Percentiles rank a stretch among this genome's conserved stretches.
Evolutionary conservation across 1,284 basidiomycete species (phyloP).

Genomic region (Leccinum proximum): DNA sequence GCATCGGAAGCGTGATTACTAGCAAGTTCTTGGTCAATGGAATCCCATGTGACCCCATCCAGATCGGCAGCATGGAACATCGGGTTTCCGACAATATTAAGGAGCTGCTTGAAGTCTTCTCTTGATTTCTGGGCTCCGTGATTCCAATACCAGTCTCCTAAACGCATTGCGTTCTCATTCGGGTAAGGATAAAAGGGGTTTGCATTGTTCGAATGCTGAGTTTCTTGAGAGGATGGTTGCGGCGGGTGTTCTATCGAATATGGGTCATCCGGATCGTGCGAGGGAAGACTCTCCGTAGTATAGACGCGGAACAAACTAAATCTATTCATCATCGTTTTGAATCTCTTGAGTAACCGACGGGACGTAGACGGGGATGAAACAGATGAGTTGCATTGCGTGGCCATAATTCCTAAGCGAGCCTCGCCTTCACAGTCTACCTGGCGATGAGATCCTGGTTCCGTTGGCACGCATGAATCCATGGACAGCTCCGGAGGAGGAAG

Average conservation of each 20-base stretch:
- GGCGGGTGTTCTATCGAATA: neutral
- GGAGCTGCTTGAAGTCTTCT: neutral
- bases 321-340: neutral
- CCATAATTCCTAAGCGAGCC: neutral
- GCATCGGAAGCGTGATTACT: neutral
- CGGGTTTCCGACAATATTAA: neutral
- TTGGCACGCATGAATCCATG: neutral
- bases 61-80: neutral
- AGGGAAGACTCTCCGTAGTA: neutral
- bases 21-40: neutral
- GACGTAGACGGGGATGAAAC: neutral
- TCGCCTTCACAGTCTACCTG: neutral
- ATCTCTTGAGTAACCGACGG: neutral
- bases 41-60: neutral
- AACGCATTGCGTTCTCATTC: neutral
- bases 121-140: neutral
- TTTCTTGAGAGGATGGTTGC: neutral
- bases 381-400: neutral
- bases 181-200: neutral
- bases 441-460: neutral
- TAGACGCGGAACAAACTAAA: neutral
- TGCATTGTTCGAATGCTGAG: neutral
- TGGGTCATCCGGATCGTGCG: neutral
- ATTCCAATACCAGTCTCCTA: neutral
- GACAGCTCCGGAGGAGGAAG: neutral